Evolutionary conservation across 192 early-diverging fungal species (phyloP).

Genomic region (Entomortierella chlamydospora): DNA sequence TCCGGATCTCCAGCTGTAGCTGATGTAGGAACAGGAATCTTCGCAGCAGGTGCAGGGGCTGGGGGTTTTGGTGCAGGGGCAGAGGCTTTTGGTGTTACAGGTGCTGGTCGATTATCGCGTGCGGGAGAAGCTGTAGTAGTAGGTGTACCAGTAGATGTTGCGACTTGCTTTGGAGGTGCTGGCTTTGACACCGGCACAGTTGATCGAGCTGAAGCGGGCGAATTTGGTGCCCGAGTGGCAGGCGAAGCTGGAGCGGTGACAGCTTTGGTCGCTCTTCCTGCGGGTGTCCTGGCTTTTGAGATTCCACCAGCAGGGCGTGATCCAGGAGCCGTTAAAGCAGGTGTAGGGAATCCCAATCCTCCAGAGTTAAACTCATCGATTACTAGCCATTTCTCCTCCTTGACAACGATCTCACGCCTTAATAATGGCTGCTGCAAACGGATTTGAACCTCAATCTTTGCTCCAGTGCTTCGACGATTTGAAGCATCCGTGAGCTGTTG

Average conservation of each 20-base stretch:
- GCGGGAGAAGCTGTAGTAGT: constrained; percentile 1
- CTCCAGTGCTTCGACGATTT: constrained; percentile 71
- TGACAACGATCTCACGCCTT: constrained; percentile 67
- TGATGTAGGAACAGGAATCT: not conserved
- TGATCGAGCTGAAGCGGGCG: not conserved
- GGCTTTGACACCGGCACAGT: not conserved
- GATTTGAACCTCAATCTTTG: constrained; percentile 73
- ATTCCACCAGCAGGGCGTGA: not conserved
- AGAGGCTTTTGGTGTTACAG: constrained; percentile 15
- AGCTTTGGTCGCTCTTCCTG: not conserved
- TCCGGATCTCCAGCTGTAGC: constrained; percentile 4
- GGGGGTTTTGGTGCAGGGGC: not conserved
- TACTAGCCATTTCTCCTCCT: constrained; percentile 74
- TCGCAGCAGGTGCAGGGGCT: not conserved
- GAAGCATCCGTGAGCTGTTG: constrained; percentile 72
- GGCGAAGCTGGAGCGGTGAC: not conserved
- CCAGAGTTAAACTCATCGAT: constrained; percentile 63
- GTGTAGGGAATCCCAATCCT: constrained; percentile 32
- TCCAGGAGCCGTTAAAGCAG: not conserved
- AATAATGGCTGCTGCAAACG: constrained; percentile 69
- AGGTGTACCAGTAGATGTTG: constrained; percentile 4
- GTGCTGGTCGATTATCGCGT: not conserved
- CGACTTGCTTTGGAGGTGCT: not conserved
- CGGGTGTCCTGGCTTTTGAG: constrained; percentile 6
- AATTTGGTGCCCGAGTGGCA: not conserved